Conservation (phyloP, 139 green algal species). For the Desmodesmus armatus region DNA sequence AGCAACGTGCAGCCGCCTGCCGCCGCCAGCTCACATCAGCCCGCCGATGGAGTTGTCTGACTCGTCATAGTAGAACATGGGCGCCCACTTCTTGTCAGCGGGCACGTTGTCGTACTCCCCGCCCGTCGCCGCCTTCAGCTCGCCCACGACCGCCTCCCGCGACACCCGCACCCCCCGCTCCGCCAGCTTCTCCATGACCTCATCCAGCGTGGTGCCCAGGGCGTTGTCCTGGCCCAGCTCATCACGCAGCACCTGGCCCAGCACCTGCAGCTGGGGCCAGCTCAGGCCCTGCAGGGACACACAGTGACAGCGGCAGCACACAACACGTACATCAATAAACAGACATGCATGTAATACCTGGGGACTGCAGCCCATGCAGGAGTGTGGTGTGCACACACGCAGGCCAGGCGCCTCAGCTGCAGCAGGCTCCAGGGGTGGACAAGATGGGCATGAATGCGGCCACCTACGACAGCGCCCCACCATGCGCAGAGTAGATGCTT, state of each 20-base stretch:
- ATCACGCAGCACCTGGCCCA: slow-evolving; percentile 3
- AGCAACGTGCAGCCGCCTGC: too few species aligned
- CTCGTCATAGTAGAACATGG: too few species aligned
- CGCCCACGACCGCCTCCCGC: not conserved
- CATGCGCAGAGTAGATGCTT: too few species aligned
- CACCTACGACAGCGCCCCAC: too few species aligned
- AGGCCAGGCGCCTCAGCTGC: too few species aligned
- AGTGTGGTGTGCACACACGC: too few species aligned
- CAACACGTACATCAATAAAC: not conserved
- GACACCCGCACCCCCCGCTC: not conserved
- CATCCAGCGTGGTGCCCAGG: not conserved
- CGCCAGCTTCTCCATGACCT: slow-evolving; percentile 15
- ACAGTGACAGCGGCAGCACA: not conserved
- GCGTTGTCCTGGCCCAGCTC: not conserved
- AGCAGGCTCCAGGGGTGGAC: too few species aligned
- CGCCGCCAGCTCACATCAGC: too few species aligned
- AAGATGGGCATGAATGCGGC: too few species aligned
- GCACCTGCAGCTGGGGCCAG: not conserved
- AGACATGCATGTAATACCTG: too few species aligned
- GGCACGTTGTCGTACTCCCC: slow-evolving; percentile 16
- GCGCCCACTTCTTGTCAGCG: not conserved
- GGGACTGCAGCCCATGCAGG: too few species aligned
- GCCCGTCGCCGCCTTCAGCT: not conserved
- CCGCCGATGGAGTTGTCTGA: too few species aligned
- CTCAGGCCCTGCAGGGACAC: not conserved